Evolutionary conservation across 2,329 filamentous ascomycete genomes (phyloP).

Genomic region (Diaporthe sp.): DNA sequence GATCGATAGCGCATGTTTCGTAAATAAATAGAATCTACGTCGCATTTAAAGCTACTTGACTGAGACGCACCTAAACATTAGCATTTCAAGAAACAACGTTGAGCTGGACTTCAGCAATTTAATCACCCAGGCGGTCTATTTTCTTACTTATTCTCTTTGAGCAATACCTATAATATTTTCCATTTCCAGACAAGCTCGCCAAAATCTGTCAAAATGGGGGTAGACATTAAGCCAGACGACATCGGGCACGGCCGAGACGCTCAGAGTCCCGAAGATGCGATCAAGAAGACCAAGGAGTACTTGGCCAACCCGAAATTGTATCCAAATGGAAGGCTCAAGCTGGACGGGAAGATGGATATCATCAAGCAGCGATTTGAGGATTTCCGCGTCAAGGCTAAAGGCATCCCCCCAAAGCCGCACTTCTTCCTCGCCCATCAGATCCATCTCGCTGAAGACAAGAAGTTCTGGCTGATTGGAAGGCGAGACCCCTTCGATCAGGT

Average conservation of each 20-base stretch:
- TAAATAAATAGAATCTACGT: neutral
- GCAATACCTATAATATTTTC: neutral
- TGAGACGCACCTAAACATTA: neutral
- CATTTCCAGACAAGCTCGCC: neutral
- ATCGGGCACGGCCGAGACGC: constrained; percentile 15
- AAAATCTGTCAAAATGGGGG: neutral
- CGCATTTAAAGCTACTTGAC: neutral
- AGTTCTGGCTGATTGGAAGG: constrained; percentile 21
- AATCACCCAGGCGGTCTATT: neutral
- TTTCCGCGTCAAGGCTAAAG: constrained; percentile 17
- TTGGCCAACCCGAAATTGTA: constrained; percentile 13
- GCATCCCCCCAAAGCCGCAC: neutral
- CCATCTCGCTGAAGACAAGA: constrained; percentile 24
- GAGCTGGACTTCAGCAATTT: neutral
- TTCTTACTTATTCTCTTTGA: neutral
- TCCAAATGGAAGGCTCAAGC: constrained; percentile 23
- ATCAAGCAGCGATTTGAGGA: constrained; percentile 24
- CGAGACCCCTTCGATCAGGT: constrained; percentile 23
- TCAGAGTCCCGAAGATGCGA: constrained; percentile 30
- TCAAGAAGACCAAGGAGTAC: constrained; percentile 11
- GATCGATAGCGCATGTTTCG: neutral
- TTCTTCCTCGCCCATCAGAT: constrained; percentile 27
- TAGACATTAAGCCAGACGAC: constrained; percentile 16
- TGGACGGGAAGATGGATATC: constrained; percentile 7
- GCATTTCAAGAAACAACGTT: neutral